Percentiles rank a stretch among this genome's conserved stretches.
phyloP scores from a whole-genome alignment of 805 yeast species.

The Diddensiella caesifluorescens region DNA sequence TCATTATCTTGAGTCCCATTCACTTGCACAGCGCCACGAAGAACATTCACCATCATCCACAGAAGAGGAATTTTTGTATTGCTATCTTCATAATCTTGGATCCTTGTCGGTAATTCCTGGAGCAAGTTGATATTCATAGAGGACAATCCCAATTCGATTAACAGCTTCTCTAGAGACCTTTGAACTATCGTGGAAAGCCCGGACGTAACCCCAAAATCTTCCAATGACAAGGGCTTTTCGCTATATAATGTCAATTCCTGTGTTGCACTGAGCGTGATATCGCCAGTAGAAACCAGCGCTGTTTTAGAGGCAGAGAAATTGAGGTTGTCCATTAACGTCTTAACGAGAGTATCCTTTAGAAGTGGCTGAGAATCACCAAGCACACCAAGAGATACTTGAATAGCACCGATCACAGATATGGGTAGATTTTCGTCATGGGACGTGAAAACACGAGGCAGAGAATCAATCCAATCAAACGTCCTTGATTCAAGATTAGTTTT shows the following conservation, averaged over 20 bases:
- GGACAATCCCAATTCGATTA: background rate
- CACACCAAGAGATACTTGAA: conserved; percentile 10
- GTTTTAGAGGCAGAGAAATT: background rate
- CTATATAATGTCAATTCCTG: too few relatives aligned
- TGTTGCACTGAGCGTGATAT: too few relatives aligned
- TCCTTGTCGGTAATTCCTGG: too few relatives aligned
- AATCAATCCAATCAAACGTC: conserved; percentile 28
- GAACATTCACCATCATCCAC: conserved; percentile 7
- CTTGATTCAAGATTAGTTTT: conserved; percentile 13
- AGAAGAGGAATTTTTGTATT: background rate
- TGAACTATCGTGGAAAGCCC: background rate
- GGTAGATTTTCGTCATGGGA: conserved; percentile 26
- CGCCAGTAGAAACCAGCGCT: too few relatives aligned
- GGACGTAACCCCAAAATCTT: too few relatives aligned
- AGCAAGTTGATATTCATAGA: too few relatives aligned
- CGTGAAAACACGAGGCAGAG: conserved; percentile 24
- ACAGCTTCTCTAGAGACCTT: background rate
- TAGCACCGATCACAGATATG: conserved; percentile 13
- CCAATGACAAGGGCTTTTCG: too few relatives aligned
- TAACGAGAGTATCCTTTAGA: background rate
- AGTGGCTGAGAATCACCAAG: conserved; percentile 5
- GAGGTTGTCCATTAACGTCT: conserved; percentile 2
- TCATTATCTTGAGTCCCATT: too few relatives aligned
- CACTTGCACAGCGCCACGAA: too few relatives aligned
- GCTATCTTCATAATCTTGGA: too few relatives aligned